Conservation (phyloP, 2,329 filamentous ascomycete species). For the Xylariomycetidae sp. region DNA sequence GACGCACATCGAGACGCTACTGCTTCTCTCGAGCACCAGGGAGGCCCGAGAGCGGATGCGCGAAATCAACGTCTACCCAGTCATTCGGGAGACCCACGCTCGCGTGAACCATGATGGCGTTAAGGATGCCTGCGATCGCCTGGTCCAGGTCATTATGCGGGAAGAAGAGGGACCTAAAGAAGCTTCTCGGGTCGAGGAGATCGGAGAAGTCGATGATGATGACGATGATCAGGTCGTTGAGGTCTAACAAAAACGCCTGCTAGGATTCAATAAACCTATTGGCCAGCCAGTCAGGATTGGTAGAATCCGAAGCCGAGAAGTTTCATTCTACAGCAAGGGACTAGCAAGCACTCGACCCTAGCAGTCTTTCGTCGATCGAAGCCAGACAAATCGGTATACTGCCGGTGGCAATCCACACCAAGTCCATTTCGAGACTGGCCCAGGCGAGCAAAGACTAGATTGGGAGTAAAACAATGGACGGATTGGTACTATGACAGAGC, state of each 20-base stretch:
- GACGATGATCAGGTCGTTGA: constrained; percentile 45
- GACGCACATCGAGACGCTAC: constrained; percentile 83
- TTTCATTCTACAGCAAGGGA: too few relatives aligned
- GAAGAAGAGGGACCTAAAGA: constrained; percentile 56
- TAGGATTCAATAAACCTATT: constrained; percentile 4
- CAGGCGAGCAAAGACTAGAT: too few relatives aligned
- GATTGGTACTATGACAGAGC: too few relatives aligned
- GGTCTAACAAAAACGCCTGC: constrained; percentile 32
- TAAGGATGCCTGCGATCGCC: constrained; percentile 74
- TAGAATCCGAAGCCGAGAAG: too few relatives aligned
- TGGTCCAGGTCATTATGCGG: constrained; percentile 84
- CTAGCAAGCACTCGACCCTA: too few relatives aligned
- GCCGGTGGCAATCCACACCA: too few relatives aligned
- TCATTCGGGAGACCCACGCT: constrained; percentile 79
- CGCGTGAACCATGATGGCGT: constrained; percentile 74
- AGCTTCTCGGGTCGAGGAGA: constrained; percentile 34
- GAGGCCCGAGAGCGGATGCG: constrained; percentile 70
- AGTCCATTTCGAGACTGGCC: too few relatives aligned
- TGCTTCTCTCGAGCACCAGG: constrained; percentile 73
- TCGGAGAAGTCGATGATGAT: constrained; percentile 23
- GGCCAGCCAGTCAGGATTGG: too few relatives aligned
- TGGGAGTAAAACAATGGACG: too few relatives aligned
- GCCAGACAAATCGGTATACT: too few relatives aligned
- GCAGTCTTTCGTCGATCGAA: too few relatives aligned
- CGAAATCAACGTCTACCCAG: constrained; percentile 76